Base-by-base conservation (phyloP, 139 green algal species). In the Coccomyxa sp. region DNA sequence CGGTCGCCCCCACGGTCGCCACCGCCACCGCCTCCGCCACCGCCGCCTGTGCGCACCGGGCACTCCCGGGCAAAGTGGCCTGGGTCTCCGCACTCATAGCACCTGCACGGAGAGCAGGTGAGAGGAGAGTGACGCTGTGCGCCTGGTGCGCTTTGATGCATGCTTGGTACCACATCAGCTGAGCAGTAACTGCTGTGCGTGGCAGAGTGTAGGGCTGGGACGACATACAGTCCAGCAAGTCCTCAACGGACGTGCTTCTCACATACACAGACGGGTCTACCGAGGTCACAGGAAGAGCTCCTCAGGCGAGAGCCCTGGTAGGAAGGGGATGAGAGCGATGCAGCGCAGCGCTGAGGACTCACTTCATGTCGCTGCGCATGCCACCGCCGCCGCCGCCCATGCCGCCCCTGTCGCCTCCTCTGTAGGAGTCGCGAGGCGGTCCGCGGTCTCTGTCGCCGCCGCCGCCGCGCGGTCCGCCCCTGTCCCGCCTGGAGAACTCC, bases 401-500 rank as follows among this genome's bases (percentile, higher is more conserved):
- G 70, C 44, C 70, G 54, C 74, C 76, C 16, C 39, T 22, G 39
- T 35, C 55, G 4, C 55, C 54, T 54, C 1, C 69, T 14, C 71
- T 74, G 27, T 68, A 36, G 16, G 39, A 31, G 8, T 39, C 69
- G 24, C 44, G 39, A 40, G 44, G 50, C 35, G 76, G 44, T 36
- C 73, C 81, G 29, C 41, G 27, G 55, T 36, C 55, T 5, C 71
- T 40, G 39, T 68, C 80, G 31, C 75, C 55, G 24, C 69, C 35
- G 8, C 69, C 71, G 29, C 54, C 64, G 36, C 70, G 55, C 38
- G 77, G 55, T 1, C 77, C 64, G 0, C 81, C 68, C n/a, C 77
- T 54, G 34, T 72, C 77, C 0, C 64, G 41, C 41, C 77, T 72
- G 2, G 77, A 80, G 18, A 82, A 70, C 73, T 85, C 81, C 37